Evolutionary conservation across 306 rosid genomes (phyloP).

Genomic region (Mimosa pudica): DNA sequence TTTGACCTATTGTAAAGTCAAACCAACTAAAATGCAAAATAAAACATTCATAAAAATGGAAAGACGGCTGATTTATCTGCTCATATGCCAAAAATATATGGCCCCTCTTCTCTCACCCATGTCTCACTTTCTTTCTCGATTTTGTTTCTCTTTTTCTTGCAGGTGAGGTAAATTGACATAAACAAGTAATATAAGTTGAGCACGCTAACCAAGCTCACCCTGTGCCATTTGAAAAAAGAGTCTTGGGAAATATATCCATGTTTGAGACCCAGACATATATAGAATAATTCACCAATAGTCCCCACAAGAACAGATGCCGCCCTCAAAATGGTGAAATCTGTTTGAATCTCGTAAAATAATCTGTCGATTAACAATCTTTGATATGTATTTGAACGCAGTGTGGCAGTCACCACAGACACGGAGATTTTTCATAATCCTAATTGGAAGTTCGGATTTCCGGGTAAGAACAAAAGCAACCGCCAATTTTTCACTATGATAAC

Average conservation of each 20-base stretch:
- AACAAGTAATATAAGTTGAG: not conserved
- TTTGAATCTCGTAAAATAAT: constrained; percentile 78
- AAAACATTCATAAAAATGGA: not conserved
- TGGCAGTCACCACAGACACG: constrained; percentile 96
- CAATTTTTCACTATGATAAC: constrained; percentile 88
- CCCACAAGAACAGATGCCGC: constrained; percentile 81
- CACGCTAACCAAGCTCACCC: constrained; percentile 21
- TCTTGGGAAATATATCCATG: constrained; percentile 11
- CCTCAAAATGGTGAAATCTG: constrained; percentile 84
- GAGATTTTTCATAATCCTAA: constrained; percentile 90
- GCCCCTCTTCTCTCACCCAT: not conserved
- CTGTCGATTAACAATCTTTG: constrained; percentile 68
- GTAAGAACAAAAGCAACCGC: constrained; percentile 90
- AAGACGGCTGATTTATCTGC: not conserved
- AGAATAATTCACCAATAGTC: constrained; percentile 70
- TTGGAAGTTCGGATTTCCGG: constrained; percentile 70
- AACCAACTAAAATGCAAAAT: constrained; percentile 1
- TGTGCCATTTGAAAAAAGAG: constrained; percentile 21
- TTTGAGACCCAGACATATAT: constrained; percentile 9
- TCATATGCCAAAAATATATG: constrained; percentile 5
- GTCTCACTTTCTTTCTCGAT: constrained; percentile 5
- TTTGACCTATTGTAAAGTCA: not conserved
- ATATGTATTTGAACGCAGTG: constrained; percentile 79
- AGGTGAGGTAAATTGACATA: constrained; percentile 6
- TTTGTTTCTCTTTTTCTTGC: constrained; percentile 18